Evolutionary conservation across 106 monocot genomes (phyloP).

Genomic region (Alisma plantagoaquatica): DNA sequence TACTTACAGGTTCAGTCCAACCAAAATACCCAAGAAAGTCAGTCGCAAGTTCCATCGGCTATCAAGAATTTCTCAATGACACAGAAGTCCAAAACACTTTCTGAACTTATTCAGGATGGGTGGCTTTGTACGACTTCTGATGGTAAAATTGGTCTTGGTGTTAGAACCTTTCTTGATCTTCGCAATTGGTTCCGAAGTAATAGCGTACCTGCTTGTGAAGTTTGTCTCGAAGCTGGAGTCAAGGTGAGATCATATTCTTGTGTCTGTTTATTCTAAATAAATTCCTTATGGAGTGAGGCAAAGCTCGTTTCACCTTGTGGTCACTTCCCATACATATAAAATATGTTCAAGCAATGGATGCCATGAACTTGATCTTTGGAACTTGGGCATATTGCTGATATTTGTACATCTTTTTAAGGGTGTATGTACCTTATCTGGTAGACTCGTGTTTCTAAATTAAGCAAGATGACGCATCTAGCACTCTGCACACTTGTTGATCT

Average conservation of each 20-base stretch:
- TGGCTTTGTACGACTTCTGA: conserved; percentile 56
- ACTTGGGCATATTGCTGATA: too few species aligned
- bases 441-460: background rate
- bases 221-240: conserved; percentile 79
- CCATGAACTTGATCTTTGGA: too few species aligned
- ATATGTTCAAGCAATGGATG: too few species aligned
- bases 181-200: conserved; percentile 80
- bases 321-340: too few species aligned
- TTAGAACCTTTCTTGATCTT: conserved; percentile 93
- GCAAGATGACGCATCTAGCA: background rate
- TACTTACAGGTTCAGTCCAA: conserved; percentile 35
- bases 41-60: conserved; percentile 44
- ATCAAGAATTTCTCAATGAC: conserved; percentile 70
- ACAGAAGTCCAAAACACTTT: conserved; percentile 88
- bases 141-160: conserved; percentile 76
- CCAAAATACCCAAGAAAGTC: conserved; percentile 37
- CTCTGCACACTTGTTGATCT: background rate
- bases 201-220: conserved; percentile 70
- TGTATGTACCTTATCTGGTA: too few species aligned
- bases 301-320: background rate
- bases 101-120: conserved; percentile 60
- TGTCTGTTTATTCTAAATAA: background rate
- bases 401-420: too few species aligned
- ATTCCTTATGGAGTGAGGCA: background rate
- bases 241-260: conserved; percentile 22